Conservation (phyloP, 2,329 filamentous ascomycete genomes). For the Colletotrichum graminicola region DNA sequence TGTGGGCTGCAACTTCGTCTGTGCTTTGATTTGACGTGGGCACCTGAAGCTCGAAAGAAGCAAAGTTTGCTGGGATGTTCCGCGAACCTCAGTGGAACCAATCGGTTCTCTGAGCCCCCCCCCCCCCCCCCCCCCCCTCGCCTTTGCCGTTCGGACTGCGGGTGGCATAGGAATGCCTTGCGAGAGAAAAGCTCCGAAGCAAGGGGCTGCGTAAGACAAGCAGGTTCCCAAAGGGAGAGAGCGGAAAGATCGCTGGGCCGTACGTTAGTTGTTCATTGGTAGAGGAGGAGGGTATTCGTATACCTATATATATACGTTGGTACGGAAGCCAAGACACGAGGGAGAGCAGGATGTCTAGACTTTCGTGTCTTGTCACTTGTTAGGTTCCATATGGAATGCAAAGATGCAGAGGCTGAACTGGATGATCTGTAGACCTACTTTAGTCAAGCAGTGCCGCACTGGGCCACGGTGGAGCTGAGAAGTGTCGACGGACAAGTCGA, state of each 20-base stretch:
- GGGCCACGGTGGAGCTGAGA: background rate
- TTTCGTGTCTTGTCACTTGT: slow-evolving; percentile 38
- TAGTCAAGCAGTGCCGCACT: too few species aligned
- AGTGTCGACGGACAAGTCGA: background rate
- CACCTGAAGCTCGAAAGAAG: slow-evolving; percentile 3
- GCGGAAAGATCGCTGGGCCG: background rate
- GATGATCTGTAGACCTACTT: background rate
- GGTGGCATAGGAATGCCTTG: slow-evolving; percentile 2
- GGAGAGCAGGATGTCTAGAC: slow-evolving; percentile 27
- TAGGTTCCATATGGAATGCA: slow-evolving; percentile 33
- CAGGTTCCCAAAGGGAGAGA: slow-evolving; percentile 5
- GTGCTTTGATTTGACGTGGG: background rate
- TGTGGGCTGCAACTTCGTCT: slow-evolving; percentile 17
- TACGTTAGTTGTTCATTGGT: background rate
- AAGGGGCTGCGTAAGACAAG: slow-evolving; percentile 19
- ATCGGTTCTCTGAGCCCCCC: background rate
- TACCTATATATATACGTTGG: background rate
- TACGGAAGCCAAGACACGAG: slow-evolving; percentile 7
- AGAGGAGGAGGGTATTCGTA: too few species aligned
- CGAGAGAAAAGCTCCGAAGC: slow-evolving; percentile 1
- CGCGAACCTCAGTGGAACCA: background rate
- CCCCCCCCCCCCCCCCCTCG: background rate
- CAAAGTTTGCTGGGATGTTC: slow-evolving; percentile 36
- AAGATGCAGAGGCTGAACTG: slow-evolving; percentile 9
- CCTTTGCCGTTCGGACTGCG: slow-evolving; percentile 4